Evolutionary conservation across 768 basidiomycete genomes (phyloP).

Genomic region (Tephrocybe sp.): DNA sequence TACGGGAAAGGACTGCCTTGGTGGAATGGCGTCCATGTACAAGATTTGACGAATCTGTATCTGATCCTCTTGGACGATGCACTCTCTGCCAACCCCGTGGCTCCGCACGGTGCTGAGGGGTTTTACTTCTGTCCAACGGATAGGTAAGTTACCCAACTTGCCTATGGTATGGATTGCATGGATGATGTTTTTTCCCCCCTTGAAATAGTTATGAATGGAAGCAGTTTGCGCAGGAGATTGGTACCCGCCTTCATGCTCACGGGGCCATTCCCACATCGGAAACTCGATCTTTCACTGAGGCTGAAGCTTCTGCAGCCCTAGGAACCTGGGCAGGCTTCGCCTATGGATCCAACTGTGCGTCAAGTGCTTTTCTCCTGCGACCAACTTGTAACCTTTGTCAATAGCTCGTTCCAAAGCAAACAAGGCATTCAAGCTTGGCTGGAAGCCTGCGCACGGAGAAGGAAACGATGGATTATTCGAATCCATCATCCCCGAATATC

Average conservation of each 20-base stretch:
- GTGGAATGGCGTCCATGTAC: slow-evolving; percentile 17
- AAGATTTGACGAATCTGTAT: slow-evolving; percentile 11
- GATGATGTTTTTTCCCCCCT: neutral
- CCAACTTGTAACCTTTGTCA: neutral
- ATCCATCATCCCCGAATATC: slow-evolving; percentile 14
- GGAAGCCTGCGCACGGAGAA: slow-evolving; percentile 15
- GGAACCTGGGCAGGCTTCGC: slow-evolving; percentile 14
- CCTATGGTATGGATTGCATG: neutral
- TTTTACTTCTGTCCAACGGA: slow-evolving; percentile 16
- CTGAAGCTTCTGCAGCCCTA: slow-evolving; percentile 9
- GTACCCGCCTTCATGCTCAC: slow-evolving; percentile 10
- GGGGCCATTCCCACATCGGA: slow-evolving; percentile 13
- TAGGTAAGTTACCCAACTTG: slow-evolving; percentile 3
- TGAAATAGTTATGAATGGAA: slow-evolving; percentile 12
- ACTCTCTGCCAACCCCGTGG: slow-evolving; percentile 5
- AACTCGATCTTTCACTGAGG: slow-evolving; percentile 6
- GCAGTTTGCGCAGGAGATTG: slow-evolving; percentile 14
- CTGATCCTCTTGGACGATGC: slow-evolving; percentile 13
- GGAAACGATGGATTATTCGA: slow-evolving; percentile 14
- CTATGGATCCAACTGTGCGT: slow-evolving; percentile 15
- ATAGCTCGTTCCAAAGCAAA: slow-evolving; percentile 14
- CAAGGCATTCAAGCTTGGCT: slow-evolving; percentile 14
- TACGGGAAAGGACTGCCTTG: slow-evolving; percentile 14
- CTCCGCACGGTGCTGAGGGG: slow-evolving; percentile 13
- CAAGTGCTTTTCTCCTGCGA: neutral